A percentile compares a stretch with the other conserved stretches of the same genome.
These are phyloP conservation scores for Lignosus rhinocerotis DNA, from an alignment of 1,284 basidiomycete genomes.

Conservation along the genomic window DNA sequence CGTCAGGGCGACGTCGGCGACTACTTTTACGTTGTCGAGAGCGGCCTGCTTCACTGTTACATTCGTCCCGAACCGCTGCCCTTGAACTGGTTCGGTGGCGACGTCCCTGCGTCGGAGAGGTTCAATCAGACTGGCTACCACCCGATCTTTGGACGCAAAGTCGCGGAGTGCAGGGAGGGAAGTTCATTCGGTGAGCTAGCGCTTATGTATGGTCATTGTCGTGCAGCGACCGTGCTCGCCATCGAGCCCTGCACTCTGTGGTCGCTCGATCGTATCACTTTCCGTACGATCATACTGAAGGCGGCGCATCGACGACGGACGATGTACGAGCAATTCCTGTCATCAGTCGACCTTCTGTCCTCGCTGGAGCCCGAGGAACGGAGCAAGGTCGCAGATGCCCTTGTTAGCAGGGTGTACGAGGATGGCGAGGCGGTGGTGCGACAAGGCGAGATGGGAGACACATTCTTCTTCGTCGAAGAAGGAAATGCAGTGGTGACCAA, in stretches of 20 bases:
- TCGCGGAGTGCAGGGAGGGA: constrained; percentile 84
- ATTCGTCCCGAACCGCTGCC: constrained; percentile 71
- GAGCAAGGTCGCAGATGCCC: constrained; percentile 96
- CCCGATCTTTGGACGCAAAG: constrained; percentile 77
- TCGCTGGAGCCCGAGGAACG: constrained; percentile 86
- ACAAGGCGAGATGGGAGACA: constrained; percentile 94
- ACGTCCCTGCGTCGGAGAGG: constrained; percentile 46
- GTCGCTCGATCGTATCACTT: constrained; percentile 96
- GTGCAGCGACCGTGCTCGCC: constrained; percentile 91
- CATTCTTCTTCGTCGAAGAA: constrained; percentile 96
- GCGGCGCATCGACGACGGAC: constrained; percentile 84
- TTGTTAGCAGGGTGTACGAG: constrained; percentile 81
- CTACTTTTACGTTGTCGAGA: constrained; percentile 97
- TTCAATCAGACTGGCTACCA: constrained; percentile 68
- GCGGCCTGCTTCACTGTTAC: constrained; percentile 86
- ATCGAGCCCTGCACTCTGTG: constrained; percentile 86
- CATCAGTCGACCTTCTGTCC: constrained; percentile 87
- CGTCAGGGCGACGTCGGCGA: constrained; percentile 97
- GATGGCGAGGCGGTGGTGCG: constrained; percentile 87
- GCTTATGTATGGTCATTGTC: constrained; percentile 96
- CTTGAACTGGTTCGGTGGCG: constrained; percentile 49
- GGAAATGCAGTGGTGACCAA: constrained; percentile 91
- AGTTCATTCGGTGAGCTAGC: constrained; percentile 96
- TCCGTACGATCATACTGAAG: constrained; percentile 96
- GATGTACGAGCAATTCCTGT: constrained; percentile 95